Evolutionary conservation across 2,329 filamentous ascomycete species (phyloP).

Genomic region (Hymenoscyphus fraxineus): DNA sequence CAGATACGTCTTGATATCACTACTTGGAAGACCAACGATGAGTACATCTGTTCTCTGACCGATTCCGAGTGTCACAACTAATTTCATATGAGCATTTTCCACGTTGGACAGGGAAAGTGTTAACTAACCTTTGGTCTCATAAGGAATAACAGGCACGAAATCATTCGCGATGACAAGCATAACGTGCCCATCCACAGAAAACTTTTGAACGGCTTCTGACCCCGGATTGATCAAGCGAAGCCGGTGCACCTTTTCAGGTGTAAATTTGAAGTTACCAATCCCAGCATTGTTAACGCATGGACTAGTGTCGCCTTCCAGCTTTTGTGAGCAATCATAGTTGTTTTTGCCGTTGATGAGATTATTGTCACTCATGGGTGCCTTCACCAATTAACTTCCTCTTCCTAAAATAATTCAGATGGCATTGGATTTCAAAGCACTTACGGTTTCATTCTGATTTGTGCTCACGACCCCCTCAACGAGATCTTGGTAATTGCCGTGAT

Average conservation of each 20-base stretch:
- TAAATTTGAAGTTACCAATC: slow-evolving; percentile 31
- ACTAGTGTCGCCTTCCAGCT: background rate
- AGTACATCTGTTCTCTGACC: slow-evolving; percentile 46
- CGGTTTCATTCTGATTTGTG: slow-evolving; percentile 4
- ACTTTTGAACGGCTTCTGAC: slow-evolving; percentile 43
- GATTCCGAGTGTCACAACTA: slow-evolving; percentile 53
- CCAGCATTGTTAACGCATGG: slow-evolving; percentile 18
- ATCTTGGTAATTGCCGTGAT: slow-evolving; percentile 42
- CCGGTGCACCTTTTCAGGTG: slow-evolving; percentile 39
- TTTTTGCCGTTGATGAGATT: slow-evolving; percentile 28
- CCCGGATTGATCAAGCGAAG: slow-evolving; percentile 45
- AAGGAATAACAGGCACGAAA: slow-evolving; percentile 41
- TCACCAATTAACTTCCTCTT: background rate
- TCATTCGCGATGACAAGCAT: slow-evolving; percentile 63
- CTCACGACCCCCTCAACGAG: slow-evolving; percentile 42
- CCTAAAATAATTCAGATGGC: background rate
- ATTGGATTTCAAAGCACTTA: background rate
- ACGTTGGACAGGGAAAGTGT: no score
- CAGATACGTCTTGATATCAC: slow-evolving; percentile 41
- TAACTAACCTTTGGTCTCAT: slow-evolving; percentile 15
- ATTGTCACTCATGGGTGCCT: slow-evolving; percentile 18
- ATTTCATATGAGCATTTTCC: background rate
- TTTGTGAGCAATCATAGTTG: slow-evolving; percentile 18
- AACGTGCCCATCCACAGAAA: slow-evolving; percentile 46
- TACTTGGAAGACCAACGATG: slow-evolving; percentile 38